These are phyloP conservation scores for Ophiostoma novo-ulmi DNA, from an alignment of 2,329 filamentous ascomycete genomes.

Conservation along the genomic window DNA sequence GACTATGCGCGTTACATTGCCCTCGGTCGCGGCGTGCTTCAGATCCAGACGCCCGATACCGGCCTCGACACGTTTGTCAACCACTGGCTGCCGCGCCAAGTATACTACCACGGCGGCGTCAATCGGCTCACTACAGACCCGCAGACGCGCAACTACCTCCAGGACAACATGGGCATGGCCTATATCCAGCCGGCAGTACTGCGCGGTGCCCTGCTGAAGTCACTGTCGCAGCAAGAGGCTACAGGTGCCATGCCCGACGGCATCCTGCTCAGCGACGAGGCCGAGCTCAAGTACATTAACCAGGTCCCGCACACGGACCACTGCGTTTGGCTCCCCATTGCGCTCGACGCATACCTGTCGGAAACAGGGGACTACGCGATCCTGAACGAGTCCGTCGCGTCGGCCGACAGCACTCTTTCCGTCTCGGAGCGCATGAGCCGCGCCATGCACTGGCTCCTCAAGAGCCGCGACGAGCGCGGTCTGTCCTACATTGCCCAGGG, in stretches of 20 bases:
- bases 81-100: slow-evolving; percentile 54
- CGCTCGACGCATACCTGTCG: slow-evolving; percentile 50
- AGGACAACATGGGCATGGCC: slow-evolving; percentile 58
- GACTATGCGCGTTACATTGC: slow-evolving; percentile 52
- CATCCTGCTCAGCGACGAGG: slow-evolving; percentile 49
- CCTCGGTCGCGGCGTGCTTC: slow-evolving; percentile 38
- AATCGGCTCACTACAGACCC: slow-evolving; percentile 55
- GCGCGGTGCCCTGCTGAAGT: slow-evolving; percentile 45
- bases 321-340: slow-evolving; percentile 54
- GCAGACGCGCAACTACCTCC: slow-evolving; percentile 55
- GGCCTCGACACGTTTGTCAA: slow-evolving; percentile 55
- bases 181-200: slow-evolving; percentile 49
- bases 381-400: not conserved
- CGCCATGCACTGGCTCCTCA: slow-evolving; percentile 54
- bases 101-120: slow-evolving; percentile 55
- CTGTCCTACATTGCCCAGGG: slow-evolving; percentile 55
- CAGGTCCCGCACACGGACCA: slow-evolving; percentile 57
- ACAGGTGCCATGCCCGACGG: slow-evolving; percentile 56
- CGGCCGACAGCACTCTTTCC: slow-evolving; percentile 39
- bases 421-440: slow-evolving; percentile 51
- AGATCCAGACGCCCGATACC: slow-evolving; percentile 48
- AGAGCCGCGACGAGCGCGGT: slow-evolving; percentile 47
- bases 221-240: slow-evolving; percentile 49
- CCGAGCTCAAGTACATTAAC: slow-evolving; percentile 57
- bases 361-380: slow-evolving; percentile 47